Conservation (phyloP, 768 basidiomycete genomes). For the Mycena filopes region DNA sequence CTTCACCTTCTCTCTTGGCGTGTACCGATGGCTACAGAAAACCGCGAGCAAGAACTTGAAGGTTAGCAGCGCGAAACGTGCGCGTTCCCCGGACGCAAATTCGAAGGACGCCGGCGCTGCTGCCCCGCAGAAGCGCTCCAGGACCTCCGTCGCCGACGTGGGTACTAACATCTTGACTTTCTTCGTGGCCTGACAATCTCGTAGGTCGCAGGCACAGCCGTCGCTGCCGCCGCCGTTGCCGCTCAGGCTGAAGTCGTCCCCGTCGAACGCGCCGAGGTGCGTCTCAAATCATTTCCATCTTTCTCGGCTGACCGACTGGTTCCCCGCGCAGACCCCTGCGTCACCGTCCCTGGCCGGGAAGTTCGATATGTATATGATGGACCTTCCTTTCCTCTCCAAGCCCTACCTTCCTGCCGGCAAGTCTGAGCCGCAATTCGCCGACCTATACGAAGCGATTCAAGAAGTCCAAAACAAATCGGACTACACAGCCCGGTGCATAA, state of each 20-base stretch:
- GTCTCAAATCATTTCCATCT: no score
- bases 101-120: not conserved
- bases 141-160: not conserved
- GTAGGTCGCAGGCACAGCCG: no score
- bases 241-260: no score
- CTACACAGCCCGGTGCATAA: slow-evolving; percentile 45
- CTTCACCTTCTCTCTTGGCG: no score
- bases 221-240: no score
- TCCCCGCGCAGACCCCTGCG: no score
- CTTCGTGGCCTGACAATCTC: no score
- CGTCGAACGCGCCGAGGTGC: no score
- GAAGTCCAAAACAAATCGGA: slow-evolving; percentile 48
- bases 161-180: not conserved
- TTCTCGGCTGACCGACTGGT: no score
- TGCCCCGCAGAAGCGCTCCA: slow-evolving; percentile 6
- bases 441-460: slow-evolving; percentile 45
- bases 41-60: not conserved
- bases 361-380: slow-evolving; percentile 52
- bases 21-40: not conserved
- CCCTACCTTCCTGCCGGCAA: slow-evolving; percentile 42
- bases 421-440: slow-evolving; percentile 41
- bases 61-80: slow-evolving; percentile 5
- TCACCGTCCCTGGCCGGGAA: slow-evolving; percentile 37
- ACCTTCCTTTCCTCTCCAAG: slow-evolving; percentile 46
- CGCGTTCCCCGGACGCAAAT: slow-evolving; percentile 1